Conservation (phyloP, 164 flowering plant species). For the Amborella trichopoda region DNA sequence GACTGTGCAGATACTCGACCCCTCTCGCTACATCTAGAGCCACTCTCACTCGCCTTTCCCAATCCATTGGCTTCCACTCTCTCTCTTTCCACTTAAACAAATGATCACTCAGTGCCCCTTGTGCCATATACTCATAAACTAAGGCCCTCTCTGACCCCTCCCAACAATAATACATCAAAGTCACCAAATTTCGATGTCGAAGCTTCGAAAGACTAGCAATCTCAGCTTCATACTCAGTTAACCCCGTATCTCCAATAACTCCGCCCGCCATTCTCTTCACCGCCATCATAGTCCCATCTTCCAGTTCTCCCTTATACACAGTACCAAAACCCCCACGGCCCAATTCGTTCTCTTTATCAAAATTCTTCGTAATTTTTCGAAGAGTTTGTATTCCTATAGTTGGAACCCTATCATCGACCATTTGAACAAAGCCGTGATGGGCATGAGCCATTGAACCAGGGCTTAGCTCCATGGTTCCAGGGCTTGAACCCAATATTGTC, state of each 20-base stretch:
- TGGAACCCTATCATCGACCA: constrained; percentile 61
- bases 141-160: constrained; percentile 87
- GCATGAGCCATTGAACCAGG: too few species aligned
- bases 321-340: constrained; percentile 94
- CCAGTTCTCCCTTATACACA: constrained; percentile 89
- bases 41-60: constrained; percentile 66
- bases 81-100: constrained; percentile 69
- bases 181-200: constrained; percentile 80
- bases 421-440: constrained; percentile 32
- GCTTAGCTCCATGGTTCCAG: too few species aligned
- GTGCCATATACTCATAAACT: constrained; percentile 92
- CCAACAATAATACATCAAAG: constrained; percentile 73
- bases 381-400: constrained; percentile 78
- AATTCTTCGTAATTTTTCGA: constrained; percentile 72
- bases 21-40: constrained; percentile 95
- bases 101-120: constrained; percentile 66
- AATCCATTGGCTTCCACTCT: constrained; percentile 64
- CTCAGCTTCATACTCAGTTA: constrained; percentile 79
- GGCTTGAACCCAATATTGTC: constrained; percentile 36
- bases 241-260: constrained; percentile 53
- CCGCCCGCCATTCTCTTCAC: constrained; percentile 94
- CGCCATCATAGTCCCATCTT: constrained; percentile 90
- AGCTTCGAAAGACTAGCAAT: constrained; percentile 84
- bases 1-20: constrained; percentile 79
- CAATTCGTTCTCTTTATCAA: constrained; percentile 56